A percentile compares a stretch with the other conserved stretches of the same genome.
Evolutionary conservation across 805 yeast species (phyloP).

Genomic region (Kluyveromyces nonfermentans): DNA sequence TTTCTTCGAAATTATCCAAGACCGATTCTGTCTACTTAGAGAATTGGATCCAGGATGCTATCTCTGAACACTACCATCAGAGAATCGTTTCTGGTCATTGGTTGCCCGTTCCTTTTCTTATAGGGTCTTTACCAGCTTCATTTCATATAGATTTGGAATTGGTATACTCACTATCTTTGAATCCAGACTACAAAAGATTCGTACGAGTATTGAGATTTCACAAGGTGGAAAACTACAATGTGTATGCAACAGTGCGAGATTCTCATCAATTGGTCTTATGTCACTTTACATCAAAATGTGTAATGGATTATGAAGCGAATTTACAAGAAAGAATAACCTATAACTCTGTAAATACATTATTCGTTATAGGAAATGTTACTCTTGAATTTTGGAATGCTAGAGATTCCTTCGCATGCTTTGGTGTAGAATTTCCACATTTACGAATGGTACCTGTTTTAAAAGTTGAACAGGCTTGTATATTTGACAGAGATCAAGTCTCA

Average conservation of each 20-base stretch:
- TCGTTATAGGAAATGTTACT: conserved; percentile 18
- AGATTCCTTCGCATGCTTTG: conserved; percentile 1
- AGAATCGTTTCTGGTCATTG: neutral
- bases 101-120: neutral
- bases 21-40: conserved; percentile 18
- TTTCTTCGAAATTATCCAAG: conserved; percentile 9
- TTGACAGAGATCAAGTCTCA: conserved; percentile 21
- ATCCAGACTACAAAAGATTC: conserved; percentile 10
- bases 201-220: conserved; percentile 19
- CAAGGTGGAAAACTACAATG: conserved; percentile 13
- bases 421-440: neutral
- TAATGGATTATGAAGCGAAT: conserved; percentile 20
- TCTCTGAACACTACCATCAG: conserved; percentile 2
- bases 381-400: conserved; percentile 4
- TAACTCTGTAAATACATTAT: conserved; percentile 18
- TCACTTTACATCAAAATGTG: conserved; percentile 23
- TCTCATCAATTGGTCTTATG: conserved; percentile 1
- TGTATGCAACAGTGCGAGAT: conserved; percentile 23
- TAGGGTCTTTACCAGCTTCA: neutral
- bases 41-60: conserved; percentile 16
- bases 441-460: conserved; percentile 11
- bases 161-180: neutral
- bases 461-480: conserved; percentile 17
- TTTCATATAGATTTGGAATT: neutral
- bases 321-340: conserved; percentile 18